Conservation (phyloP, 805 yeast genomes). For the Candida maltosa region DNA sequence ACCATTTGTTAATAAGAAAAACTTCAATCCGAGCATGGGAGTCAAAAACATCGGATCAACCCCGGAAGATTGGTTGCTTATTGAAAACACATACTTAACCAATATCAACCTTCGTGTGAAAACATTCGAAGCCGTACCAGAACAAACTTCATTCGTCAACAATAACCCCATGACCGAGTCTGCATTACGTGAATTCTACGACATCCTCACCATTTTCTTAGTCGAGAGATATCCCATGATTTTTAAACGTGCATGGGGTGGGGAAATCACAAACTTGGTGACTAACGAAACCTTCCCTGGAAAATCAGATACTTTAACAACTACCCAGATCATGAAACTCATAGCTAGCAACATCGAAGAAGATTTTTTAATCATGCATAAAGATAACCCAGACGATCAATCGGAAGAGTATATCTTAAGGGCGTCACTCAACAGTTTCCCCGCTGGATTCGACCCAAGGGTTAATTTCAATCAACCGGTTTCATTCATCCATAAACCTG, state of each 20-base stretch:
- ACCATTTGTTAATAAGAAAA: conserved; percentile 34
- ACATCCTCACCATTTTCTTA: conserved; percentile 36
- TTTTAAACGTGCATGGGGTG: conserved; percentile 28
- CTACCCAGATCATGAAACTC: conserved; percentile 16
- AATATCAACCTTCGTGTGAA: conserved; percentile 38
- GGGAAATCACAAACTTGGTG: conserved; percentile 35
- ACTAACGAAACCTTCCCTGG: conserved; percentile 37
- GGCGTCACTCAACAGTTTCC: conserved; percentile 59
- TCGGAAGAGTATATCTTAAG: conserved; percentile 58
- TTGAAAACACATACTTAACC: conserved; percentile 58
- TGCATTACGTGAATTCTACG: conserved; percentile 52
- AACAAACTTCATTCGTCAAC: conserved; percentile 24
- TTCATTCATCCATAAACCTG: conserved; percentile 65
- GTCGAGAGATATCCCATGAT: conserved; percentile 50
- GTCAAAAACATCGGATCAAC: conserved; percentile 24
- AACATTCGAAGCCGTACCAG: conserved; percentile 25
- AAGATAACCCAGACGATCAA: conserved; percentile 30
- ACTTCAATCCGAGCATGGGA: conserved; percentile 34
- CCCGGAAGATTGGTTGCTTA: conserved; percentile 53
- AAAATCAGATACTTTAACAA: conserved; percentile 12
- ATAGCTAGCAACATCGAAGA: conserved; percentile 51
- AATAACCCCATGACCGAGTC: conserved; percentile 16
- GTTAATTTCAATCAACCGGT: conserved; percentile 50
- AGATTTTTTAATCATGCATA: conserved; percentile 55
- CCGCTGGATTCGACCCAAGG: conserved; percentile 71